A percentile compares a stretch with the other conserved stretches of the same genome.
These are phyloP conservation scores for Dothistroma septosporum DNA, from an alignment of 2,329 filamentous ascomycete genomes.

Conservation along the genomic window DNA sequence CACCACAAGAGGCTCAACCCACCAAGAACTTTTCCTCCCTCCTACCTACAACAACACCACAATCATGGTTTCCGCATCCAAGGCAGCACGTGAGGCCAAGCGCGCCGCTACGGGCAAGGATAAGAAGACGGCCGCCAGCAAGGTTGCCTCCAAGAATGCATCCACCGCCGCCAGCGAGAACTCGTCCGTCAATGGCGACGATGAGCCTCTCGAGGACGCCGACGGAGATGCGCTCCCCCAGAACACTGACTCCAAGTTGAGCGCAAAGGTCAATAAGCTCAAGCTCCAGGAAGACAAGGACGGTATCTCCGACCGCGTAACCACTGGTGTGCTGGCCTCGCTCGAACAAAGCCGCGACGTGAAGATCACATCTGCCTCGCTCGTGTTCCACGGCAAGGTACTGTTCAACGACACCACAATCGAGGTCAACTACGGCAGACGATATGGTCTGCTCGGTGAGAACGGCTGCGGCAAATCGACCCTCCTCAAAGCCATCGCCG, in stretches of 20 bases:
- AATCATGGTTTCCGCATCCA: constrained; percentile 64
- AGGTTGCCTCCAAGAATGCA: constrained; percentile 61
- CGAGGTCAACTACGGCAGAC: constrained; percentile 86
- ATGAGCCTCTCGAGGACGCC: constrained; percentile 58
- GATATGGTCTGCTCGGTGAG: constrained; percentile 93
- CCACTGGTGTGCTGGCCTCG: constrained; percentile 91
- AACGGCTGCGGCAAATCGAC: constrained; percentile 99
- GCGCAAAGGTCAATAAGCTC: constrained; percentile 79
- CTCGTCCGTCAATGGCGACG: constrained; percentile 67
- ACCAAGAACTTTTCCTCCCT: constrained; percentile 12
- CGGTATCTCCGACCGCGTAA: constrained; percentile 94
- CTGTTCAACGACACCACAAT: constrained; percentile 90
- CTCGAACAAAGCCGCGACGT: constrained; percentile 82
- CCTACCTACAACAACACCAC: constrained; percentile 9
- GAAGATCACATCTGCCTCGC: constrained; percentile 88
- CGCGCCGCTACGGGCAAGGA: constrained; percentile 64
- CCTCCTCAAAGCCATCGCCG: constrained; percentile 89
- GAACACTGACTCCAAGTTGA: constrained; percentile 53
- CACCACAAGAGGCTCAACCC: constrained; percentile 1
- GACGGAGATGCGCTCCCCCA: constrained; percentile 44
- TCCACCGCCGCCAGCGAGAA: constrained; percentile 60
- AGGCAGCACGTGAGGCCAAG: constrained; percentile 65
- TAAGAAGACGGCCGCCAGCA: constrained; percentile 70
- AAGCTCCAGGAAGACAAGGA: constrained; percentile 92
- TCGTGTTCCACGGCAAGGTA: constrained; percentile 97